Percentiles rank a stretch among this genome's conserved stretches.
Conservation (phyloP, 176 grass and related monocot genomes). For the Alopecurus myosuroides region DNA sequence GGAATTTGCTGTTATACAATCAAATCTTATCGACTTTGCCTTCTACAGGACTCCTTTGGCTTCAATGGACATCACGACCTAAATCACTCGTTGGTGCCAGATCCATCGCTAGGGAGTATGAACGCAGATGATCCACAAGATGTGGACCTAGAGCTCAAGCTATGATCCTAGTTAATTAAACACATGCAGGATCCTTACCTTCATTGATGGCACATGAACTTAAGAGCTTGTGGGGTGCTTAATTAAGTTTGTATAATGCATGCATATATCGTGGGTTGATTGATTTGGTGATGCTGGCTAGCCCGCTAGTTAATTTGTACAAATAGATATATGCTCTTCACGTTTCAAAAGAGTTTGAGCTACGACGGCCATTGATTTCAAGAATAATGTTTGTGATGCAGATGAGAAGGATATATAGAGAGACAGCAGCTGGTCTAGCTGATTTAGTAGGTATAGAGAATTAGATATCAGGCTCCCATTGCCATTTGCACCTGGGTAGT, state of each 20-base stretch:
- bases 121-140: constrained; percentile 33
- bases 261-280: not conserved
- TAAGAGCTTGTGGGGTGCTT: constrained; percentile 15
- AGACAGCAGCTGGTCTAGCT: not conserved
- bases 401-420: not conserved
- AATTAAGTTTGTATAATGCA: not conserved
- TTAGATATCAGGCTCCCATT: not conserved
- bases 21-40: not conserved
- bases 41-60: not conserved
- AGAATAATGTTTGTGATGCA: not conserved
- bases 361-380: not conserved
- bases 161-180: constrained; percentile 19
- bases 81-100: not conserved
- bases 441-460: not conserved
- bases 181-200: not conserved
- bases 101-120: not conserved
- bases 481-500: not conserved
- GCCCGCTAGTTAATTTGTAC: constrained; percentile 24
- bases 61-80: constrained; percentile 13
- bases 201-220: not conserved
- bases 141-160: constrained; percentile 51
- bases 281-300: constrained; percentile 12
- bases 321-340: not conserved
- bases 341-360: not conserved
- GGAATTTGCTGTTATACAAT: not conserved